These are phyloP conservation scores for Didymella pinodella DNA, from an alignment of 2,329 filamentous ascomycete species.

Conservation along the genomic window DNA sequence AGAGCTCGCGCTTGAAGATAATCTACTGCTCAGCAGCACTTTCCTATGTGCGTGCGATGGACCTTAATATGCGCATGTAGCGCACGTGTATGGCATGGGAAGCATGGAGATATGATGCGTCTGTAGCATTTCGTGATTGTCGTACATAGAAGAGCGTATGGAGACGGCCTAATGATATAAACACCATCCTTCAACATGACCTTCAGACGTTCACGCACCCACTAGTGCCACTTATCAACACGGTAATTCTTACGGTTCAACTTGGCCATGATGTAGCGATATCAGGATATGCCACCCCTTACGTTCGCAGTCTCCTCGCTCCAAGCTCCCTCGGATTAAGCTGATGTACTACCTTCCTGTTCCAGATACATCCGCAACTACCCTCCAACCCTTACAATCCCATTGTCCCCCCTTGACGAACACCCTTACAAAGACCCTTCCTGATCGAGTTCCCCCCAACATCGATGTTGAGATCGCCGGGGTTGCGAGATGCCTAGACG, in stretches of 20 bases:
- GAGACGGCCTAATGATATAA: conserved; percentile 18
- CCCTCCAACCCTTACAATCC: background rate
- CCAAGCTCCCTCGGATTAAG: background rate
- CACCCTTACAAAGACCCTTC: background rate
- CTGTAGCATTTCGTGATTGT: conserved; percentile 10
- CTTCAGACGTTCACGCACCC: background rate
- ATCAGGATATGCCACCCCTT: background rate
- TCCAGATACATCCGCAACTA: background rate
- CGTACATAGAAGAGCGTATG: conserved; percentile 10
- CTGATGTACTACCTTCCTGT: background rate
- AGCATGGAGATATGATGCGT: conserved; percentile 1
- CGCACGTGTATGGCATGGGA: conserved; percentile 1
- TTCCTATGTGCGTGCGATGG: conserved; percentile 7
- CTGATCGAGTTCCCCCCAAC: background rate
- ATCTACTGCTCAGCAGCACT: conserved; percentile 11
- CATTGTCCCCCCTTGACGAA: background rate
- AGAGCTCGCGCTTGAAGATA: conserved; percentile 41
- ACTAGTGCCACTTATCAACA: background rate
- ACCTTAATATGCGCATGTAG: conserved; percentile 1
- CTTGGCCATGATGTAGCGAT: background rate
- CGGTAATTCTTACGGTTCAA: background rate
- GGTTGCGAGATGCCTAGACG: background rate
- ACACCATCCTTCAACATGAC: background rate
- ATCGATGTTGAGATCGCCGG: background rate
- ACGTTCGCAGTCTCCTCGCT: background rate